Conservation (phyloP, 176 grass and related monocot genomes). For the Tillandsia leiboldiana region DNA sequence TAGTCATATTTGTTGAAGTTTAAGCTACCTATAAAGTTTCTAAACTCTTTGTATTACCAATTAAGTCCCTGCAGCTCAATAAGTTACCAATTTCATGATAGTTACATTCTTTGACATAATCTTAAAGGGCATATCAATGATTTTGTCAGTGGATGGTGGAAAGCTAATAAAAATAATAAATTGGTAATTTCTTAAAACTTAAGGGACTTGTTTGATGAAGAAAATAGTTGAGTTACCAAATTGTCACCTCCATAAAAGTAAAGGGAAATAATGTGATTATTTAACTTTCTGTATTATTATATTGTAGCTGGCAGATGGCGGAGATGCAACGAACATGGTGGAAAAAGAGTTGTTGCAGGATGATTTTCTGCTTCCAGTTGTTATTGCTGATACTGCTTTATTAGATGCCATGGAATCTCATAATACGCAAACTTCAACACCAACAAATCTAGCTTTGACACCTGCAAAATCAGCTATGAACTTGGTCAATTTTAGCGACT, state of each 20-base stretch:
- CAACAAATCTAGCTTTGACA: conserved; percentile 33
- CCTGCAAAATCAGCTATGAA: conserved; percentile 41
- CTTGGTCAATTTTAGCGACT: conserved; percentile 20
- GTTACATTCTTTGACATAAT: too few species aligned
- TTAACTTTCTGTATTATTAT: conserved; percentile 16
- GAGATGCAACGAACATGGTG: conserved; percentile 32
- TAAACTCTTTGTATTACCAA: too few species aligned
- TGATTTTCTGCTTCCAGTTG: conserved; percentile 38
- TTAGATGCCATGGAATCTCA: conserved; percentile 28
- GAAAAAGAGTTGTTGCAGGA: conserved; percentile 37
- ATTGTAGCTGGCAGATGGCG: conserved; percentile 56
- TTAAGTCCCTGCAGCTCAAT: too few species aligned
- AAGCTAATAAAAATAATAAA: too few species aligned
- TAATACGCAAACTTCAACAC: conserved; percentile 29
- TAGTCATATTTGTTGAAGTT: not conserved
- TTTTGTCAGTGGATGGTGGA: too few species aligned
- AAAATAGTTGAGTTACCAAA: too few species aligned
- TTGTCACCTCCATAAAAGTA: too few species aligned
- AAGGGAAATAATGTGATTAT: not conserved
- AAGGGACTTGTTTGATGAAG: too few species aligned
- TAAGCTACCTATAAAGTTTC: too few species aligned
- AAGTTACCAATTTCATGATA: too few species aligned
- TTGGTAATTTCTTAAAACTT: too few species aligned
- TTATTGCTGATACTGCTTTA: conserved; percentile 35
- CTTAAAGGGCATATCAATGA: too few species aligned